A percentile compares a stretch with the other conserved stretches of the same genome.
phyloP scores from a whole-genome alignment of 176 grass and related monocot species.

The Ensete ventricosum region DNA sequence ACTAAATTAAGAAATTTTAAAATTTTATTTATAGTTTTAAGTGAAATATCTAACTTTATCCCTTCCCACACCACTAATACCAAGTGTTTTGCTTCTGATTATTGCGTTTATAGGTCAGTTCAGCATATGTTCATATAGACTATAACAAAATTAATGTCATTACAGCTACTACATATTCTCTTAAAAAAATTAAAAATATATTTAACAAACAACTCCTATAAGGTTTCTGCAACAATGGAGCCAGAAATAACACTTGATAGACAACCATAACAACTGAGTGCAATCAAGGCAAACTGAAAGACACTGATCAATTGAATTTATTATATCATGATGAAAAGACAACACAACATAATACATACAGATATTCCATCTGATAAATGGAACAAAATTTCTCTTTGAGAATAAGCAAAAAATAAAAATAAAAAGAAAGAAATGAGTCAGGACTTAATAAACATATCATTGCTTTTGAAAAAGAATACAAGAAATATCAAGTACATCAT shows the following conservation, averaged over 20 bases:
- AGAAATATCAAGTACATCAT: background rate
- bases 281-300: background rate
- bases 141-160: background rate
- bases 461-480: background rate
- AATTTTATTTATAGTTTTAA: too few relatives aligned
- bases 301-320: background rate
- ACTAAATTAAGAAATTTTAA: too few relatives aligned
- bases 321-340: background rate
- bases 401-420: slow-evolving; percentile 4
- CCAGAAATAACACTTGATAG: too few relatives aligned
- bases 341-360: background rate
- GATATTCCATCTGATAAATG: background rate
- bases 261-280: background rate
- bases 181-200: background rate
- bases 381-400: background rate
- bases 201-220: background rate
- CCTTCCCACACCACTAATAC: too few relatives aligned
- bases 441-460: background rate
- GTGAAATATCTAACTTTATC: too few relatives aligned
- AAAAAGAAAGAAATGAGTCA: background rate
- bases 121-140: background rate
- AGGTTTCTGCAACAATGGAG: background rate
- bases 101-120: too few relatives aligned
- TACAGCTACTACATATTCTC: background rate
- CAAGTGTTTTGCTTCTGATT: too few relatives aligned